Evolutionary conservation across 441 rosid species (phyloP).

Genomic region (Pelargonium citronellum): DNA sequence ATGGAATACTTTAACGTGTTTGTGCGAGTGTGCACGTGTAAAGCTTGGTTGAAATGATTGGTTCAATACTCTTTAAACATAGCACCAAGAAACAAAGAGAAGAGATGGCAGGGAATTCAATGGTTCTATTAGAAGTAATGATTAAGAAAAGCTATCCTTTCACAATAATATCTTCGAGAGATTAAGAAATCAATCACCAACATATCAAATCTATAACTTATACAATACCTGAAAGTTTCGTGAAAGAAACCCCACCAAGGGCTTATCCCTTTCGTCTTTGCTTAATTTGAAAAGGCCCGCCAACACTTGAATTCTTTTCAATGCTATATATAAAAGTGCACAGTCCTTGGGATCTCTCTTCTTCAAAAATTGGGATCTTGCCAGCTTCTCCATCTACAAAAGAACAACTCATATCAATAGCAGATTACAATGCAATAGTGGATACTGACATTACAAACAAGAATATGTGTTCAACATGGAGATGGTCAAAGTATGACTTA

Average conservation of each 20-base stretch:
- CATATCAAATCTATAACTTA: slow-evolving; percentile 11
- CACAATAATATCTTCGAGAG: slow-evolving; percentile 11
- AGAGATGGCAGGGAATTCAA: background rate
- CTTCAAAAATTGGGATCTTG: slow-evolving; percentile 70
- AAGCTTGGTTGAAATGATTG: background rate
- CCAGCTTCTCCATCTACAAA: slow-evolving; percentile 83
- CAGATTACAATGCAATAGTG: background rate
- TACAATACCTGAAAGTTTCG: slow-evolving; percentile 86
- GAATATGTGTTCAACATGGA: background rate
- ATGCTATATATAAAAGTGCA: slow-evolving; percentile 76
- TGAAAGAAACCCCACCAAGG: slow-evolving; percentile 82
- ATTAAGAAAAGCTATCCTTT: slow-evolving; percentile 15
- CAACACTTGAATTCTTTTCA: slow-evolving; percentile 88
- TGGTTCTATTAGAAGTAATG: background rate
- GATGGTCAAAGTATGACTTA: background rate
- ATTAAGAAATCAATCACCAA: slow-evolving; percentile 18
- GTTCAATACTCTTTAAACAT: background rate
- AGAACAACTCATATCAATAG: slow-evolving; percentile 25
- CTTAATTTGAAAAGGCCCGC: slow-evolving; percentile 92
- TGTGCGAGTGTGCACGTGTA: too few species aligned
- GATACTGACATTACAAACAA: background rate
- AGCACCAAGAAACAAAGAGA: background rate
- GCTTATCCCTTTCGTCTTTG: slow-evolving; percentile 88
- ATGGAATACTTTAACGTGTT: too few species aligned
- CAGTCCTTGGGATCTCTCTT: slow-evolving; percentile 89